A percentile compares a stretch with the other conserved stretches of the same genome.
Conservation (phyloP, 805 yeast species). For the Monosporozyma unispora region DNA sequence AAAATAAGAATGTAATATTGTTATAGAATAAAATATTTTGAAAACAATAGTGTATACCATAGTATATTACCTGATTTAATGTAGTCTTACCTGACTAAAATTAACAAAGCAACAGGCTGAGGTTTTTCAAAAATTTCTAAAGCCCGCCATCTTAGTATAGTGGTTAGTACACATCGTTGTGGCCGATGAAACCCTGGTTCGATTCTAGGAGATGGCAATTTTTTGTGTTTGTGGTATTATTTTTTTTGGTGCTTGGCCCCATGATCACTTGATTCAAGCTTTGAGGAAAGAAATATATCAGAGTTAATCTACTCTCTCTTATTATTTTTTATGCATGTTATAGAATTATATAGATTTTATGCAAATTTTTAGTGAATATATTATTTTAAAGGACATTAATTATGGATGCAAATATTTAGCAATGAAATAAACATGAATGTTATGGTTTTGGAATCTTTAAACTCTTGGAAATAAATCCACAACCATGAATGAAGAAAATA, state of each 20-base stretch:
- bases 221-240: conserved; percentile 2
- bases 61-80: too few relatives aligned
- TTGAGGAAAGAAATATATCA: too few relatives aligned
- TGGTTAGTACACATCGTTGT: conserved; percentile 15
- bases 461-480: conserved; percentile 85
- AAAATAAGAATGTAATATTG: too few relatives aligned
- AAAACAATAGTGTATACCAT: too few relatives aligned
- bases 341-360: not conserved
- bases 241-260: too few relatives aligned
- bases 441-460: conserved; percentile 69
- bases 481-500: conserved; percentile 70
- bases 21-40: too few relatives aligned
- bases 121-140: not conserved
- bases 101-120: too few relatives aligned
- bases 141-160: conserved; percentile 12
- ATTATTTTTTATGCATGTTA: not conserved
- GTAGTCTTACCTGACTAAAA: too few relatives aligned
- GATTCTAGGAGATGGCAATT: conserved; percentile 13
- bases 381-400: not conserved
- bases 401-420: not conserved
- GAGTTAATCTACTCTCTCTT: too few relatives aligned
- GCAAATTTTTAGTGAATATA: not conserved
- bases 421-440: not conserved
- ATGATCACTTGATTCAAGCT: too few relatives aligned
- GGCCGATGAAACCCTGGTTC: conserved; percentile 15